Base-by-base conservation (phyloP, 2,329 filamentous ascomycete species). In the Apiospora phragmitis region DNA sequence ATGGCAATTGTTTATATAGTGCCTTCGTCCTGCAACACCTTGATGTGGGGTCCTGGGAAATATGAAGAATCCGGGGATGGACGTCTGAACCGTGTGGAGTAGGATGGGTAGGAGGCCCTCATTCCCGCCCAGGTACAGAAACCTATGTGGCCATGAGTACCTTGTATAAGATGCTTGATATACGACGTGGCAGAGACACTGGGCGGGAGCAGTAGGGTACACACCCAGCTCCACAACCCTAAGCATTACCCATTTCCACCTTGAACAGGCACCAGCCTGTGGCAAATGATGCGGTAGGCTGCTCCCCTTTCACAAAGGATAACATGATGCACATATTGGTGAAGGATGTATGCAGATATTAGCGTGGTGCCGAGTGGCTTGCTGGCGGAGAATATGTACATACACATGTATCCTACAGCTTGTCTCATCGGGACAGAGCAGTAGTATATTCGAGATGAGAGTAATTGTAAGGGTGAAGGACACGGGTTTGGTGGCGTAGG, bases 391-490 rank as follows among this genome's bases (percentile, higher is more conserved):
- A 14, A n/a, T n/a, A 62, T 38, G 32, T 38, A 11, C 9, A 26
- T 55, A 26, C 55, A 62, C 32, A 62, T 38, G 32, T 38, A 38
- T 38, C 18, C 55, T 62, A 62, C 55, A 62, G 9, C 21, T 32
- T 38, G 55, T 62, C 55, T 62, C 55, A 62, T 62, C 18, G 38
- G 32, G 55, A 62, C 51, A 26, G 51, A 26, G 51, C 26, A 55
- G 66, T 68, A 41, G 45, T 68, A 68, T 68, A 68, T 68, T 49
- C 47, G 67, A 68, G 45, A 68, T 68, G 45, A 68, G 32, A 26
- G 45, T 55, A 68, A 68, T 67, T 18, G 65, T 43, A 67, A 67
- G 65, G 65, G 65, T 67, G 65, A 67, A 65, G 24, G 65, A 21
- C 65, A 62, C 55, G 55, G 32, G 18, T n/a, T 38, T 21, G 12